These are phyloP conservation scores for Suillus tomentosus DNA, from an alignment of 768 basidiomycete species.

Conservation along the genomic window DNA sequence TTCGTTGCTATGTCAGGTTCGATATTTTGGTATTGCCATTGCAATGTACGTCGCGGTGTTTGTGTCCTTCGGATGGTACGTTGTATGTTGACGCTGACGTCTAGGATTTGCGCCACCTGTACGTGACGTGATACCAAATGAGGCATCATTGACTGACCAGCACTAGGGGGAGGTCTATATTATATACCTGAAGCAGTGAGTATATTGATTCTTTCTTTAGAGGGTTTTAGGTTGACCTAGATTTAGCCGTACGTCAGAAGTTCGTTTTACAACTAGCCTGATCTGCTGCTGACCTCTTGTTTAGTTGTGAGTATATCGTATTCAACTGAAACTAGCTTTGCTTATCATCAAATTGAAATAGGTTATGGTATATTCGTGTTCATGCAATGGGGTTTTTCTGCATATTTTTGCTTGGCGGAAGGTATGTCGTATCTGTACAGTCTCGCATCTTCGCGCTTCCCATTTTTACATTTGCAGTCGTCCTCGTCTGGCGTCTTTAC, in stretches of 20 bases:
- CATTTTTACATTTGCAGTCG: neutral
- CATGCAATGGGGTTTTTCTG: neutral
- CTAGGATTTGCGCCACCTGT: neutral
- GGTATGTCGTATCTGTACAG: neutral
- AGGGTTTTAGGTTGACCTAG: neutral
- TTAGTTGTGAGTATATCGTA: neutral
- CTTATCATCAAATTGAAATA: neutral
- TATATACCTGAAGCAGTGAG: neutral
- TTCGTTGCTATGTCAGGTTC: neutral
- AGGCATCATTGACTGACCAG: neutral
- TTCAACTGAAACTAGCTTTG: neutral
- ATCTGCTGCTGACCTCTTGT: neutral
- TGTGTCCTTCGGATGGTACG: neutral
- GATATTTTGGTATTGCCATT: neutral
- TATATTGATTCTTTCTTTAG: neutral
- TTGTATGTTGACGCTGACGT: neutral
- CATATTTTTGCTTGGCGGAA: neutral
- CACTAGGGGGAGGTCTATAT: neutral
- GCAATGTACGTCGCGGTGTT: neutral
- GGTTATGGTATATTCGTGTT: neutral
- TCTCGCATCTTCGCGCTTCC: neutral
- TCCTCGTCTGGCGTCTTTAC: constrained; percentile 7
- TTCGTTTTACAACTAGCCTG: neutral
- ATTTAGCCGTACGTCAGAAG: neutral
- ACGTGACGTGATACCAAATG: neutral